Evolutionary conservation across 1,284 basidiomycete genomes (phyloP).

Genomic region (Cutaneotrichosporon sp.): DNA sequence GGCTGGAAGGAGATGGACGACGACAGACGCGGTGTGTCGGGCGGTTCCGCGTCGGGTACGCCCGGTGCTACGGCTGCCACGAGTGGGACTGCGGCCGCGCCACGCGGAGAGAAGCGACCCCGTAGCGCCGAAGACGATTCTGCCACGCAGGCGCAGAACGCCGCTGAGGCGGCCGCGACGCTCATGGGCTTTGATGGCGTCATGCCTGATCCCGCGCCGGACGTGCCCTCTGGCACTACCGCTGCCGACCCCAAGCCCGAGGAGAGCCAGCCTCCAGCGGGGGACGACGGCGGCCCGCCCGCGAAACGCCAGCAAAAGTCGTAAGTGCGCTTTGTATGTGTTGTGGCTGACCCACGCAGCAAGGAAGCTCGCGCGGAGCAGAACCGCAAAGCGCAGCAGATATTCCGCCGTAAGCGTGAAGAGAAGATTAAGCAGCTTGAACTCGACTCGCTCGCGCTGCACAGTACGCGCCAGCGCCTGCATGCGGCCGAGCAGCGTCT

Average conservation of each 20-base stretch:
- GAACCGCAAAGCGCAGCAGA: slow-evolving; percentile 46
- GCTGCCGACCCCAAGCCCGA: not conserved
- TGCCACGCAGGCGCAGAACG: not conserved
- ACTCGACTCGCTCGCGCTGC: slow-evolving; percentile 28
- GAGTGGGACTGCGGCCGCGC: no score
- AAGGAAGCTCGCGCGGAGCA: slow-evolving; percentile 40
- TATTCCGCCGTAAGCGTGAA: slow-evolving; percentile 42
- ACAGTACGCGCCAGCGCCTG: slow-evolving; percentile 21
- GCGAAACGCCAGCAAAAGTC: not conserved
- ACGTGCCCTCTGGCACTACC: not conserved
- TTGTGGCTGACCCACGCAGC: slow-evolving; percentile 10
- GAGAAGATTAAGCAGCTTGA: slow-evolving; percentile 46
- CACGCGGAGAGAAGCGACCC: no score
- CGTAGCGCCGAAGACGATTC: not conserved
- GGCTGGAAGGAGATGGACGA: slow-evolving; percentile 44
- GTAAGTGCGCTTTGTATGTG: not conserved
- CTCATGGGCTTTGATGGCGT: not conserved
- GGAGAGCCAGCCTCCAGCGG: not conserved
- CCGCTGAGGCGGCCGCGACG: not conserved
- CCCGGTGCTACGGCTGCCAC: no score
- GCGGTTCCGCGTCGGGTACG: no score
- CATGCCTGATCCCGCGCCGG: not conserved
- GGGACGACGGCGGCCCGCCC: not conserved
- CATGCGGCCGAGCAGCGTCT: slow-evolving; percentile 28
- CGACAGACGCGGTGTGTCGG: slow-evolving; percentile 6